A percentile compares a stretch with the other conserved stretches of the same genome.
Evolutionary conservation across 2,329 filamentous ascomycete genomes (phyloP).

Genomic region (Lachnellula arida): DNA sequence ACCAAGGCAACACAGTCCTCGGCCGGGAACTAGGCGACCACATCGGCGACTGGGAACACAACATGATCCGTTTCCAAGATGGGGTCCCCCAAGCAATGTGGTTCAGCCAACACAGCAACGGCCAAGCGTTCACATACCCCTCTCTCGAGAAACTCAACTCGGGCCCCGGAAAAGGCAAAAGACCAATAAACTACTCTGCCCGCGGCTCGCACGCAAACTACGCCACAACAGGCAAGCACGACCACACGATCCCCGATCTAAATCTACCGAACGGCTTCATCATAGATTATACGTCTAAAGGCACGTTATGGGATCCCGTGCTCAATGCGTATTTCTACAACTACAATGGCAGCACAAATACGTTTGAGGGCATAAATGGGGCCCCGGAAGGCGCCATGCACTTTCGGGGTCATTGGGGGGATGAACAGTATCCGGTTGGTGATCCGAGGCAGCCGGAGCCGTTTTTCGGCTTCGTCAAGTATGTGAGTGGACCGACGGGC

Average conservation of each 20-base stretch:
- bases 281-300: slow-evolving; percentile 50
- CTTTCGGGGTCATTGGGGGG: slow-evolving; percentile 58
- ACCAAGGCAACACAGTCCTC: slow-evolving; percentile 30
- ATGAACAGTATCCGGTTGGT: slow-evolving; percentile 50
- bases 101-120: slow-evolving; percentile 59
- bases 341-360: slow-evolving; percentile 37
- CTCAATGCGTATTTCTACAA: slow-evolving; percentile 51
- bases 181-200: slow-evolving; percentile 54
- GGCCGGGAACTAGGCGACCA: slow-evolving; percentile 40
- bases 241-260: slow-evolving; percentile 57
- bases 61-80: slow-evolving; percentile 59
- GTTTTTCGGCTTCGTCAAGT: slow-evolving; percentile 47
- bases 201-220: slow-evolving; percentile 63
- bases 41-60: slow-evolving; percentile 64
- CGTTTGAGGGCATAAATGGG: slow-evolving; percentile 22
- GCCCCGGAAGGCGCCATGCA: slow-evolving; percentile 51
- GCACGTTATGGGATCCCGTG: slow-evolving; percentile 56
- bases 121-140: slow-evolving; percentile 57
- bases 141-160: slow-evolving; percentile 45
- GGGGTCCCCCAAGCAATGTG: slow-evolving; percentile 52
- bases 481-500: slow-evolving; percentile 54
- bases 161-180: slow-evolving; percentile 30
- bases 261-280: slow-evolving; percentile 51
- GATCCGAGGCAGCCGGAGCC: slow-evolving; percentile 35
- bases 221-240: slow-evolving; percentile 53